phyloP scores from a whole-genome alignment of 176 grass and related monocot genomes.

The Canna indica region DNA sequence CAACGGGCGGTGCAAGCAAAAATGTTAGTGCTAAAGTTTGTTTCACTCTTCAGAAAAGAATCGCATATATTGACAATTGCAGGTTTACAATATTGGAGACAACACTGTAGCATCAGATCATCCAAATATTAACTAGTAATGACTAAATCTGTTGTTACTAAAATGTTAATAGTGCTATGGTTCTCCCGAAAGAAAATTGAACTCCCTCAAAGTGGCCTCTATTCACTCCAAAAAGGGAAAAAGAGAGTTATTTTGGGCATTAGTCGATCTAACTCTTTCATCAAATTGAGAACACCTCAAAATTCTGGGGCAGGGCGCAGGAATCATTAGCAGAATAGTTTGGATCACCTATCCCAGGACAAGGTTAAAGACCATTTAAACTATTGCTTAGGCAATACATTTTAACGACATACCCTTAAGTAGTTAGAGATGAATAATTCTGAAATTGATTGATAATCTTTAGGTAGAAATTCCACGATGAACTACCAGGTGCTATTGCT shows the following conservation, averaged over 20 bases:
- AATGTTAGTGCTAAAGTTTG: neutral
- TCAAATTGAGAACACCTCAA: no score
- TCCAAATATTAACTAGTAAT: no score
- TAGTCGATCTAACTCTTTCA: no score
- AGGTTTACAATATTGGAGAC: neutral
- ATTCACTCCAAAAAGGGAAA: neutral
- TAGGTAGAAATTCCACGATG: constrained; percentile 75
- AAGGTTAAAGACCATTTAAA: neutral
- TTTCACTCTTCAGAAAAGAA: neutral
- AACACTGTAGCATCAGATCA: neutral
- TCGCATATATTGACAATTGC: neutral
- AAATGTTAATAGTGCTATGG: neutral
- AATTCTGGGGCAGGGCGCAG: no score
- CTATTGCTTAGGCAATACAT: neutral
- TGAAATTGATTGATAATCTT: constrained; percentile 37
- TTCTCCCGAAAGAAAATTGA: no score
- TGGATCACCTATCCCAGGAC: no score
- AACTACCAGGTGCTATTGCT: constrained; percentile 53
- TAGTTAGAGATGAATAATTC: constrained; percentile 22
- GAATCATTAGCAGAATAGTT: no score
- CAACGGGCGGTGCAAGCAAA: no score
- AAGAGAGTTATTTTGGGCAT: no score
- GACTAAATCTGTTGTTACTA: neutral
- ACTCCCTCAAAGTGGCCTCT: neutral
- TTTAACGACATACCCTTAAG: neutral